Evolutionary conservation across 768 basidiomycete species (phyloP), one percentile per base, ranked within the genome.

Genomic region (Lactarius sanguifluus): DNA sequence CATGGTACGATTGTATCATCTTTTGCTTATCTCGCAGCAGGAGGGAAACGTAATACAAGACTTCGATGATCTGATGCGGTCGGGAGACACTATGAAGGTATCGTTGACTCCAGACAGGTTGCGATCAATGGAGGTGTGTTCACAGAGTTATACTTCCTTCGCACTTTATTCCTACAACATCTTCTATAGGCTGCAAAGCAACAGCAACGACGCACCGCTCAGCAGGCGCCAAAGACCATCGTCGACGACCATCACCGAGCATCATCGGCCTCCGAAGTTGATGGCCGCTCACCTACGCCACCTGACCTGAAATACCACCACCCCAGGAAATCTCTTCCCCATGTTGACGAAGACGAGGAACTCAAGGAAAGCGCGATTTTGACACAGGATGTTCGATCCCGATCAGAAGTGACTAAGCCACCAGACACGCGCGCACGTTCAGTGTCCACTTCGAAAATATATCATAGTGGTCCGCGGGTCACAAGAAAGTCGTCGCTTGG

Each of bases 101-200:
- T 96, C 94, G 50, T 83, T 97, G 69, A 98, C 96, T 40, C 96
- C 96, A 64, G 94, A 97, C 80, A 84, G 96, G 62, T 81, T 98
- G 64, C 91, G 88, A 75, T 92, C 87, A 59, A 96, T 96, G 86
- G 94, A 97, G 84, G 95, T 96, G 59, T 30, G 66, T 56, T 40
- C 28, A 6, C 23, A 43, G 78, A 74, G 85, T 81, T 38, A 45
- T 61, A 6, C 61, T 38, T 59, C 62, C 15, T 69, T 72, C 66
- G 13, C 5, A 15, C 64, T 61, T 34, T 20, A 36, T 20, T 30
- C 25, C 25, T 34, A 40, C 30, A 61, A 47, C 28, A 1, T 50
- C 32, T 52, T 25, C 30, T 34, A 6, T 60, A 65, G 68, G 32
- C 61, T 3, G 57, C 38, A 13, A 70, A 52, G 61, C 61, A 62